These are phyloP conservation scores for Aspergillus floridensis DNA, from an alignment of 2,329 filamentous ascomycete species.

Conservation along the genomic window DNA sequence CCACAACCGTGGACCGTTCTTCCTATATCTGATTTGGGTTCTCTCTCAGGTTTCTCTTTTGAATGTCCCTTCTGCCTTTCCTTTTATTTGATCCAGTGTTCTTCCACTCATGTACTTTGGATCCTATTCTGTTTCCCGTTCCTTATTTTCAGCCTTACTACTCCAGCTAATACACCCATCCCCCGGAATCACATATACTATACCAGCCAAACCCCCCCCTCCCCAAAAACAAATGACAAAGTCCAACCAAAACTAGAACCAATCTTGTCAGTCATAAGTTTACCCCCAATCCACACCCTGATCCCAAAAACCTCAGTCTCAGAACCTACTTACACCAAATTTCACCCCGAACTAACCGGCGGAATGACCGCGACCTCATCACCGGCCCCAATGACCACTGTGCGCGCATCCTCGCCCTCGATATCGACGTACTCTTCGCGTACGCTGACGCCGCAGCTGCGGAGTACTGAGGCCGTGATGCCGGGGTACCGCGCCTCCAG, in stretches of 20 bases:
- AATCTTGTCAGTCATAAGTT: background rate
- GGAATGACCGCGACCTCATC: slow-evolving; percentile 49
- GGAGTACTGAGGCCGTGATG: slow-evolving; percentile 38
- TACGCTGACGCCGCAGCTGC: slow-evolving; percentile 43
- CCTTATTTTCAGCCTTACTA: too few relatives aligned
- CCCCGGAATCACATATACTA: background rate
- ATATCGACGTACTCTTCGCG: slow-evolving; percentile 47
- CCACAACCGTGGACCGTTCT: background rate
- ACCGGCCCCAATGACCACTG: slow-evolving; percentile 33
- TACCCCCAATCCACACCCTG: background rate
- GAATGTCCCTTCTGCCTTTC: background rate
- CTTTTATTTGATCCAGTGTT: background rate
- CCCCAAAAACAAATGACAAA: background rate
- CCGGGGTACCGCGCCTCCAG: slow-evolving; percentile 44
- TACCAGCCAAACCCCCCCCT: background rate
- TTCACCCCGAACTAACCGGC: slow-evolving; percentile 48
- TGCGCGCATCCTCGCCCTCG: slow-evolving; percentile 18
- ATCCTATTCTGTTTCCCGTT: too few relatives aligned
- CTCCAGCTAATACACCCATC: background rate
- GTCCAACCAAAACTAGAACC: background rate
- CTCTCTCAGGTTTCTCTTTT: background rate
- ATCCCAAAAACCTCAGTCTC: background rate
- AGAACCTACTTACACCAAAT: background rate
- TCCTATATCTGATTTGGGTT: background rate
- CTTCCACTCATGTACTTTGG: too few relatives aligned